Conservation (phyloP, 371 early-diverging fungal genomes). For the Mortierella sp. region DNA sequence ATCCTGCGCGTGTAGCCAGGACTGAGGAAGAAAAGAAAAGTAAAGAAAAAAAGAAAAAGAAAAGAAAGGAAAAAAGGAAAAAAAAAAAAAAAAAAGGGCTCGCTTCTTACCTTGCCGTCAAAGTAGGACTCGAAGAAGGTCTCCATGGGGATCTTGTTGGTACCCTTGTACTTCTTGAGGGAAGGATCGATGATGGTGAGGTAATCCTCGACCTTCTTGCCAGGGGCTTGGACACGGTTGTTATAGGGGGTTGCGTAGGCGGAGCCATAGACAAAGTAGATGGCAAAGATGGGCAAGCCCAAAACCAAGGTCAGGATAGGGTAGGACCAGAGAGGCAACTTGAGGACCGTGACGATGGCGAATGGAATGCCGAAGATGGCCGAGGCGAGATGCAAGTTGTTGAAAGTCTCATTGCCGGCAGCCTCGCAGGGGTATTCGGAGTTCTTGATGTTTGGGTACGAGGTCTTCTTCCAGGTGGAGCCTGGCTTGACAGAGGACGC, state of each 20-base stretch:
- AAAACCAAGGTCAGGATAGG: slow-evolving; percentile 67
- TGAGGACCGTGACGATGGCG: slow-evolving; percentile 65
- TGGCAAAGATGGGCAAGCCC: slow-evolving; percentile 77
- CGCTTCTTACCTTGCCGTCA: slow-evolving; percentile 73
- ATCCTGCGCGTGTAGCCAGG: neutral
- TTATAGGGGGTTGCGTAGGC: slow-evolving; percentile 73
- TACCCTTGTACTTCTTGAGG: slow-evolving; percentile 78
- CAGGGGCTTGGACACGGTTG: slow-evolving; percentile 81
- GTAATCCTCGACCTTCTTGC: slow-evolving; percentile 85
- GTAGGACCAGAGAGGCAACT: slow-evolving; percentile 68
- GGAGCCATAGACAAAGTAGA: slow-evolving; percentile 69
- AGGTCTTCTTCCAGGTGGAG: slow-evolving; percentile 62
- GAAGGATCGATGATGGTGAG: slow-evolving; percentile 86
- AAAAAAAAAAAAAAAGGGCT: neutral
- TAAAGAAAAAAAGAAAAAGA: slow-evolving; percentile 4
- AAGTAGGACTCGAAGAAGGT: slow-evolving; percentile 96
- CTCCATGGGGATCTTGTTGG: slow-evolving; percentile 95
- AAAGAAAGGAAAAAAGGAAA: neutral
- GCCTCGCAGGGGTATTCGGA: slow-evolving; percentile 78
- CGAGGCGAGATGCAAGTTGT: slow-evolving; percentile 67
- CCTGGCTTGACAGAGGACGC: slow-evolving; percentile 46
- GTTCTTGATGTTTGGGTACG: slow-evolving; percentile 67
- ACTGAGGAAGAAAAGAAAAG: neutral
- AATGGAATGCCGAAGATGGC: slow-evolving; percentile 69
- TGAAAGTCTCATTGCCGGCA: slow-evolving; percentile 81